These are phyloP conservation scores for Candida loeiensis DNA, from an alignment of 805 yeast species.

Conservation along the genomic window DNA sequence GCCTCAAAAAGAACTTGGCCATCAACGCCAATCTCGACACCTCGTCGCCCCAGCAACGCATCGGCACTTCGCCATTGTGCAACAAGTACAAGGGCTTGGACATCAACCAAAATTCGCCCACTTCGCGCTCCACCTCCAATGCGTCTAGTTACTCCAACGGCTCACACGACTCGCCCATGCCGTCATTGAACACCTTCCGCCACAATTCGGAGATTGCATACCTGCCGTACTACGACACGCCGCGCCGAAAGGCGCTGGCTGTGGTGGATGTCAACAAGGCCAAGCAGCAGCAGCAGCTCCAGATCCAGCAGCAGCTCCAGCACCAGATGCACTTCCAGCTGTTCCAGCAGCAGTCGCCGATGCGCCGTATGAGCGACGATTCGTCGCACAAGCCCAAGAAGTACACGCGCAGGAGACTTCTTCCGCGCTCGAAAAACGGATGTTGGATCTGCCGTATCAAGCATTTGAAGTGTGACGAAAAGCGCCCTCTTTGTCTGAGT, in stretches of 20 bases:
- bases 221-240: constrained; percentile 14
- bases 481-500: constrained; percentile 34
- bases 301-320: constrained; percentile 8
- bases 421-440: constrained; percentile 41
- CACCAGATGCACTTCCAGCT: constrained; percentile 7
- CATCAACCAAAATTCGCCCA: constrained; percentile 13
- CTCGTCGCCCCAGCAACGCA: constrained; percentile 10
- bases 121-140: constrained; percentile 13
- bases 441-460: constrained; percentile 47
- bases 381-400: constrained; percentile 24
- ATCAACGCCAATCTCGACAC: constrained; percentile 11
- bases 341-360: constrained; percentile 5
- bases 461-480: constrained; percentile 44
- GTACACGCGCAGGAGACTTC: constrained; percentile 36
- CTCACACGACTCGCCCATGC: constrained; percentile 12
- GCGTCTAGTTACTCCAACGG: constrained; percentile 13
- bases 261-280: constrained; percentile 10
- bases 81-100: constrained; percentile 21
- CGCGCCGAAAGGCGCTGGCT: constrained; percentile 17
- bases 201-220: constrained; percentile 20
- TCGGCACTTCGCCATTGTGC: constrained; percentile 20
- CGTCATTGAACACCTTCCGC: constrained; percentile 23
- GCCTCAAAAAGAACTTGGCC: constrained; percentile 17
- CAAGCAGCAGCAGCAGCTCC: constrained; percentile 9
- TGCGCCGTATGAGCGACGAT: constrained; percentile 8